Base-by-base conservation (phyloP, 768 basidiomycete genomes). In the Naematelia encephala region DNA sequence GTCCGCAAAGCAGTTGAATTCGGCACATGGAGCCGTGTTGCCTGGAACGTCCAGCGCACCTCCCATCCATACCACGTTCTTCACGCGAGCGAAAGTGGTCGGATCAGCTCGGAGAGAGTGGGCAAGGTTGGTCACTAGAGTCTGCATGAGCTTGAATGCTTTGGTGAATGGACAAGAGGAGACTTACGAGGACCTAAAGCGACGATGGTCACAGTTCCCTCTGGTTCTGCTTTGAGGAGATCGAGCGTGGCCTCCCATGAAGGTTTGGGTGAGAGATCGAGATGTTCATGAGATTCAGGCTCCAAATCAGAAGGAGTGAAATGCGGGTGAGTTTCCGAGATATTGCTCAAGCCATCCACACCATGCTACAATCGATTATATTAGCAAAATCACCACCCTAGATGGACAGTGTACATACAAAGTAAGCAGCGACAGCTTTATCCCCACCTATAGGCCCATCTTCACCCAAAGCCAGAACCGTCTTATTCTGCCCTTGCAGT, bases 41-140 rank as follows among this genome's bases (percentile, higher is more conserved):
- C 92, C 92, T 0, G 92, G 90, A 28, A 90, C 88, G 63, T 93
- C 90, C 22, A 97, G 74, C 1, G 91, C 88, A 13, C 91, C 92
- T n/a, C 92, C 92, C 91, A 97, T 94, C 73, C 85, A 86, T 21
- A 92, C 78, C 5, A 97, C 79, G n/a, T 86, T 82, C 3, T 86
- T 56, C 25, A 79, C 77, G 0, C 83, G 83, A 5, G 78, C 77
- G 27, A 91, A 79, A 11, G 82, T 78, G 30, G 79, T 71, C 10
- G 82, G 80, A 63, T 89, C 82, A 44, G 79, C 66, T 5, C 81
- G 82, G 73, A 89, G 78, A 59, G 88, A 80, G 29, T 80, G 78
- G 1, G 90, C 89, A 28, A 97, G 81, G 67, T 87, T 91, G 11
- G 91, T 93, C 54, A 89, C 81, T 44, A 88, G n/a, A n/a, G n/a